These are phyloP conservation scores for Ceratocystis albifundus DNA, from an alignment of 2,329 filamentous ascomycete species.

Conservation along the genomic window DNA sequence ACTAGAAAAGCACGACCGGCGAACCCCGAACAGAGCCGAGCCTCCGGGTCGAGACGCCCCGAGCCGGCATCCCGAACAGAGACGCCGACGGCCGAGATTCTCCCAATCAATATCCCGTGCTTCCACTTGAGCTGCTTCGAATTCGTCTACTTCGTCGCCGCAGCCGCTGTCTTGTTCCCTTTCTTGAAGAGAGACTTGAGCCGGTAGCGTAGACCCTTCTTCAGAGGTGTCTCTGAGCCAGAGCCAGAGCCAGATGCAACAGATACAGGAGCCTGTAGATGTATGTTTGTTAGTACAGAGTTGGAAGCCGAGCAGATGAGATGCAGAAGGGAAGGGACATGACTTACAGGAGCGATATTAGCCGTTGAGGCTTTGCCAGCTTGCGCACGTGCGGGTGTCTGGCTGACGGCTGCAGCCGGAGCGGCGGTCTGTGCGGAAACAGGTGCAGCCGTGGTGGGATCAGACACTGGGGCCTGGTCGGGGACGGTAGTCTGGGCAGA, in stretches of 20 bases:
- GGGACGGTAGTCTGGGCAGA: conserved; percentile 5
- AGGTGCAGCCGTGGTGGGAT: neutral
- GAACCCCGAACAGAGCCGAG: neutral
- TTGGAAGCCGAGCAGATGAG: neutral
- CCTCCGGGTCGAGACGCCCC: neutral
- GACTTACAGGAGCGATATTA: neutral
- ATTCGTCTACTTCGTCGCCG: neutral
- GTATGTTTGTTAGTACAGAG: neutral
- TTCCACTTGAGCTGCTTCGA: neutral
- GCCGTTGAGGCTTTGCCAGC: neutral
- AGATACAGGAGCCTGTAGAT: neutral
- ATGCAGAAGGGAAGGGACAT: neutral
- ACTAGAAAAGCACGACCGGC: too few species aligned
- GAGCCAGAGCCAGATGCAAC: neutral
- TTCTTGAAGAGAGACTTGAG: conserved; percentile 18
- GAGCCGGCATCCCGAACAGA: too few species aligned
- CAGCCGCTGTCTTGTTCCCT: neutral
- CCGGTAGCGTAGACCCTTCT: conserved; percentile 8
- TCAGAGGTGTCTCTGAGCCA: neutral
- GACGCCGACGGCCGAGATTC: neutral
- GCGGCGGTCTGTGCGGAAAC: too few species aligned
- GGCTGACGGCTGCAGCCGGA: too few species aligned
- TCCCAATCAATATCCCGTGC: neutral
- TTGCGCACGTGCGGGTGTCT: too few species aligned
- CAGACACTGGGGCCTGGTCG: neutral